Evolutionary conservation across 2,329 filamentous ascomycete species (phyloP).

Genomic region (Microsporum canis): DNA sequence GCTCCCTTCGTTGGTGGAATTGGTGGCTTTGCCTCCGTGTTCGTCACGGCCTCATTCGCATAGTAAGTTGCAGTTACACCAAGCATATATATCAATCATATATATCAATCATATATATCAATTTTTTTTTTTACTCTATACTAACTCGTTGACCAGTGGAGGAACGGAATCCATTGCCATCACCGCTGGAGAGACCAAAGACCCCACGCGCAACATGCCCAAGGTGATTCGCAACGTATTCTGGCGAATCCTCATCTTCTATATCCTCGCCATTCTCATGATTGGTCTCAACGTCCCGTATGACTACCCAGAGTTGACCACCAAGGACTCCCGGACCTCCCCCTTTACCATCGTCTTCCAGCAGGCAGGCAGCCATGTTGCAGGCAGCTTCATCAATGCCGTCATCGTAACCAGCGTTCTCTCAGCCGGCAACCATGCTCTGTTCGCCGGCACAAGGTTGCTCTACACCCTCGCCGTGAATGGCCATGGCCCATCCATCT

Average conservation of each 20-base stretch:
- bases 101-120: not conserved
- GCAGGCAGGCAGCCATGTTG: conserved; percentile 43
- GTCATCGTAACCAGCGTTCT: conserved; percentile 50
- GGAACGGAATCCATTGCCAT: conserved; percentile 56
- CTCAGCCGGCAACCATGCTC: conserved; percentile 48
- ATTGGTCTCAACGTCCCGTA: conserved; percentile 52
- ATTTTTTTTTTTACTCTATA: conserved; percentile 10
- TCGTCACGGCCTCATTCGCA: conserved; percentile 51
- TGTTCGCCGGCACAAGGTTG: conserved; percentile 47
- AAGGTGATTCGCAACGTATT: conserved; percentile 55
- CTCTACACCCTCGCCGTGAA: conserved; percentile 48
- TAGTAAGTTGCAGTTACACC: conserved; percentile 28
- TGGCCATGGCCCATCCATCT: conserved; percentile 45
- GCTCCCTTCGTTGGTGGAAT: conserved; percentile 56
- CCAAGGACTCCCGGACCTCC: conserved; percentile 37
- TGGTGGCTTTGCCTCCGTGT: conserved; percentile 54
- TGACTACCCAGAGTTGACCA: conserved; percentile 37
- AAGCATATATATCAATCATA: not conserved
- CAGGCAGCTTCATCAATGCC: conserved; percentile 50
- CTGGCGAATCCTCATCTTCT: conserved; percentile 50
- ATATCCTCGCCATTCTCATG: conserved; percentile 41
- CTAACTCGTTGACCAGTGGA: conserved; percentile 26
- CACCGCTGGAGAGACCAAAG: conserved; percentile 54
- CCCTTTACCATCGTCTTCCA: conserved; percentile 54
- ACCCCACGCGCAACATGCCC: conserved; percentile 50